Evolutionary conservation across 2,329 filamentous ascomycete species (phyloP), one percentile per base, ranked within the genome.

Genomic region (Phialophora tarda): DNA sequence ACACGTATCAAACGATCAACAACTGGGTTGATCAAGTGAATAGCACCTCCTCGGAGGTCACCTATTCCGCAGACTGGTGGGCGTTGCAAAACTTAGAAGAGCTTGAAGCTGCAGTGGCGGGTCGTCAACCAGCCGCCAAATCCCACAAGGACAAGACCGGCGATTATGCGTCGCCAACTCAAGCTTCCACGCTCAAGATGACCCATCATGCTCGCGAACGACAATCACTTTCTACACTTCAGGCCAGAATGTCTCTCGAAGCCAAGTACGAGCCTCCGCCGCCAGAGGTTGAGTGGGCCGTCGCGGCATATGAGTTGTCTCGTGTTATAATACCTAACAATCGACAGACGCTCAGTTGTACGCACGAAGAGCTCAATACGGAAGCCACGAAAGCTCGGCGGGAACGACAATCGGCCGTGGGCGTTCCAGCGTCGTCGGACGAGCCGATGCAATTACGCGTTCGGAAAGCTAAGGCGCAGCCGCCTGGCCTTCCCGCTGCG

Each of bases 161-260:
- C 1, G 93, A 91, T 1, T 97, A 93, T 78, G 92, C 88, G 2
- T 92, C 93, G 1, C 92, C 93, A 0, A 98, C 94, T 0, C 91
- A 94, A 68, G 91, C 94, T 0, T 98, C 92, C 50, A 88, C 88
- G 1, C 92, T 92, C 26, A 96, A 92, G 77, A 88, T 92, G 11
- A 84, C 91, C 0, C 86, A 90, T 54, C 85, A 89, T 1, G 81
- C 88, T 8, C 90, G 87, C 69, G 71, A 72, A 44, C 64, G 69
- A 24, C 65, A 62, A 8, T 73, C 72, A 2, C 63, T 73, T 17
- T 68, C 69, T 14, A 61, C 70, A 12, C 59, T 73, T 21, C 71
- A 73, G 58, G 68, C 72, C 47, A 69, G 69, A 44, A 53, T 73
- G 30, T 69, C 67, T 21, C 48, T 69, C 1, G 76, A 77, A 11